A percentile compares a stretch with the other conserved stretches of the same genome.
These are phyloP conservation scores for Chlamydomonas sphaeroides DNA, from an alignment of 139 green algal species.

Conservation along the genomic window DNA sequence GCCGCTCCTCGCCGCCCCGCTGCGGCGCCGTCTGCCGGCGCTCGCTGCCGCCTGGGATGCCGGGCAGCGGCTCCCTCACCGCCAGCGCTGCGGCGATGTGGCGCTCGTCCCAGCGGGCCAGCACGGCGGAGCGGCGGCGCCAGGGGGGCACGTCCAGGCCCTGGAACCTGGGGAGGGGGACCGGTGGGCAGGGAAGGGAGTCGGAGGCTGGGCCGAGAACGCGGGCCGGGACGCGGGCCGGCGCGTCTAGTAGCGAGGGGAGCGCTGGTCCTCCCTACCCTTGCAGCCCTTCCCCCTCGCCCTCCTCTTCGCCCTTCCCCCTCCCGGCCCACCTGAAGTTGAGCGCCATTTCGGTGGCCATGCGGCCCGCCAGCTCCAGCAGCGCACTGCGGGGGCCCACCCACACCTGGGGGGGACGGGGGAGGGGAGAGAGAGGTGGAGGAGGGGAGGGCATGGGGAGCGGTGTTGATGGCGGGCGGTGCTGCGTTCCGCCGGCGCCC, in stretches of 20 bases:
- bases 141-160: slow-evolving; percentile 9
- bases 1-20: no score
- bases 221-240: no score
- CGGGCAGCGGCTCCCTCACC: no score
- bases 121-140: neutral
- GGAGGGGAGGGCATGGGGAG: no score
- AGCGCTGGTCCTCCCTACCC: neutral
- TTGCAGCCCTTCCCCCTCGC: neutral
- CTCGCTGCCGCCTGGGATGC: neutral
- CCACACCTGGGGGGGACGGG: slow-evolving; percentile 1
- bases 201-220: no score
- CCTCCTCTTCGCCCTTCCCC: neutral
- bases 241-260: neutral
- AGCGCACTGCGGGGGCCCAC: slow-evolving; percentile 6
- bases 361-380: neutral
- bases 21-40: no score
- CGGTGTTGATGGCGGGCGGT: no score
- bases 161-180: neutral
- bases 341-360: neutral
- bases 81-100: neutral
- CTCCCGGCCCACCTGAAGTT: slow-evolving; percentile 27
- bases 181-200: neutral
- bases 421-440: no score
- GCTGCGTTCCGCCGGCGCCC: no score
- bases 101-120: slow-evolving; percentile 15